Evolutionary conservation across 78 protist species (phyloP).

Genomic region (Capsaspora owczarzaki): DNA sequence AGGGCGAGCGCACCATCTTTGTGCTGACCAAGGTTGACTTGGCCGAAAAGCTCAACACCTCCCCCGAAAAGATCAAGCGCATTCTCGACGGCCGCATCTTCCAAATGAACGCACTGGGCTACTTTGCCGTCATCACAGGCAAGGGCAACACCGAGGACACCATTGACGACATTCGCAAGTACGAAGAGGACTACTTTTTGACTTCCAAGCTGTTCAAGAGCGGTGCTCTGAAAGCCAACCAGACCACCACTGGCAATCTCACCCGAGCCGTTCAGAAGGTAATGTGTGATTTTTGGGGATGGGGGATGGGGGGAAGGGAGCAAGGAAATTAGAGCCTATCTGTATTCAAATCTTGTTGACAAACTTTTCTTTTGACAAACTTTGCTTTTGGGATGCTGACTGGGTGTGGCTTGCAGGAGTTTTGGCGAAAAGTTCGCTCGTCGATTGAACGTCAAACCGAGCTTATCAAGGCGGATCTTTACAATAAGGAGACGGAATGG

Average conservation of each 20-base stretch:
- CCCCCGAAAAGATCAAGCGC: background rate
- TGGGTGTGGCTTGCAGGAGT: too few relatives aligned
- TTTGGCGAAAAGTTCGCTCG: conserved; percentile 15
- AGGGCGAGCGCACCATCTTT: conserved; percentile 23
- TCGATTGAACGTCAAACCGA: conserved; percentile 11
- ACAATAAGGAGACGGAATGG: conserved; percentile 26
- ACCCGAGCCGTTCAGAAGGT: conserved; percentile 6
- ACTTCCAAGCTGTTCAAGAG: conserved; percentile 8
- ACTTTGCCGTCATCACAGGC: conserved; percentile 38
- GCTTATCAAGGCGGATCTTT: conserved; percentile 8
- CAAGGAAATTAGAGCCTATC: too few relatives aligned
- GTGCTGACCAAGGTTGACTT: conserved; percentile 35
- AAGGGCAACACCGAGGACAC: background rate
- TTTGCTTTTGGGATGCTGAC: too few relatives aligned
- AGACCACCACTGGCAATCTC: conserved; percentile 3
- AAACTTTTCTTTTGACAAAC: too few relatives aligned
- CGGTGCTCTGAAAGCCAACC: conserved; percentile 23
- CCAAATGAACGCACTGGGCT: conserved; percentile 26
- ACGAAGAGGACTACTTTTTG: conserved; percentile 28
- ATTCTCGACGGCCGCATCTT: conserved; percentile 23
- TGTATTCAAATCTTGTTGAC: too few relatives aligned
- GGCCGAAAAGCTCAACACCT: conserved; percentile 18
- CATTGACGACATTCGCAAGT: conserved; percentile 28
- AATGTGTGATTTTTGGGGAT: too few relatives aligned
- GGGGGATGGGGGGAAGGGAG: too few relatives aligned